Evolutionary conservation across 2,329 filamentous ascomycete species (phyloP).

Genomic region (Penicillium sp.): DNA sequence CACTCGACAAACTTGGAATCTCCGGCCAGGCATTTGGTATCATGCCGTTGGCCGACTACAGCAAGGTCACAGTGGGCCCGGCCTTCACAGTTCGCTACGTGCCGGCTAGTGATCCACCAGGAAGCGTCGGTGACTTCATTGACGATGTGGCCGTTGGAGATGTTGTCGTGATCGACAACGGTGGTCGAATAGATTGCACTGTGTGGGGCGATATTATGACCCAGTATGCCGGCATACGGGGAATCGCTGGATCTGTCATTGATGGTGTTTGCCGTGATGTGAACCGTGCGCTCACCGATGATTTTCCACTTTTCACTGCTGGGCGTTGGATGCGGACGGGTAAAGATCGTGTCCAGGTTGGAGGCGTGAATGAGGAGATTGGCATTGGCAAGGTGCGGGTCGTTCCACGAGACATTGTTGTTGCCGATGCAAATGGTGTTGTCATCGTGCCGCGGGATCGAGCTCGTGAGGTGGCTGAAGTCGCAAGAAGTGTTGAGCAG

Average conservation of each 20-base stretch:
- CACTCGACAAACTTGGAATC: slow-evolving; percentile 25
- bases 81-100: slow-evolving; percentile 37
- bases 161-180: slow-evolving; percentile 37
- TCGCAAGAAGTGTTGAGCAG: slow-evolving; percentile 11
- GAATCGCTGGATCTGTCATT: slow-evolving; percentile 35
- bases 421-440: slow-evolving; percentile 31
- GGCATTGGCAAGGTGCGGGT: slow-evolving; percentile 32
- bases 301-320: slow-evolving; percentile 33
- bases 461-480: slow-evolving; percentile 17
- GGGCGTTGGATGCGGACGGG: slow-evolving; percentile 39
- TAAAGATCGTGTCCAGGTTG: slow-evolving; percentile 35
- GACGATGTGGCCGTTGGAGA: slow-evolving; percentile 32
- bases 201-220: slow-evolving; percentile 43
- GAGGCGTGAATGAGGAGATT: slow-evolving; percentile 30
- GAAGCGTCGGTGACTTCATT: slow-evolving; percentile 36
- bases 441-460: slow-evolving; percentile 20
- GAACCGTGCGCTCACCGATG: slow-evolving; percentile 28
- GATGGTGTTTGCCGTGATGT: slow-evolving; percentile 38
- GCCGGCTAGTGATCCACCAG: slow-evolving; percentile 19
- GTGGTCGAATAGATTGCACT: slow-evolving; percentile 37
- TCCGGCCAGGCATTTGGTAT: slow-evolving; percentile 19
- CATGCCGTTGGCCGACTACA: slow-evolving; percentile 28
- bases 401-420: slow-evolving; percentile 30
- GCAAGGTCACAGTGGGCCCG: slow-evolving; percentile 31
- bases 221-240: slow-evolving; percentile 33